Base-by-base conservation (phyloP, 2,329 filamentous ascomycete species). In the Akanthomyces muscarius region DNA sequence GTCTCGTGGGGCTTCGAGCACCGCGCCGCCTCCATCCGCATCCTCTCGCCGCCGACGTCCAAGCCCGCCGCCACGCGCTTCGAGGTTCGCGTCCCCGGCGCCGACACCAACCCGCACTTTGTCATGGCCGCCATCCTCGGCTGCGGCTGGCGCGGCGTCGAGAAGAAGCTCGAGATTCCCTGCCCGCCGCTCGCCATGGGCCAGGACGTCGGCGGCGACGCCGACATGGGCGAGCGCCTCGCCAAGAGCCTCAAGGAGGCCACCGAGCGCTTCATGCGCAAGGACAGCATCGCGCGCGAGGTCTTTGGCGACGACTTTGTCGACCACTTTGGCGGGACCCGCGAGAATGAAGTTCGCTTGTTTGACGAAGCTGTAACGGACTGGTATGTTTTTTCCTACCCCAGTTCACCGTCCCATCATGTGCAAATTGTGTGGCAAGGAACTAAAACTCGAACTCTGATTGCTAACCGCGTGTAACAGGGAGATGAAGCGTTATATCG, bases 321-420 rank as follows among this genome's bases (percentile, higher is more conserved):
- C 3, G 93, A 98, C 18, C 95, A 98, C 75, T 99, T 89, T 78
- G 91, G 89, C 14, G 95, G 95, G 18, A 97, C 94, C 21, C 85
- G 95, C 67, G 89, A 96, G 74, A 93, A 99, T 76, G 95, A 99
- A 77, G 84, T 95, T 64, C 81, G 90, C 65, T 77, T 97, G 23
- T 99, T 91, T 89, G 93, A 98, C 70, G 94, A 98, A 75, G 93
- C 93, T 2, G 94, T 98, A 6, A 98, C 95, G 23, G 95, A 98
- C 75, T 98, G 94, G 92, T 94, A 82, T 75, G 89, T 87, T 30
- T 36, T 36, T 21, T 21, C n/a, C n/a, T 14, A 41, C 38, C 44
- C 50, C 41, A 54, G 8, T 14, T 4, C 14, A 21, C 54, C 28
- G 28, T 30, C 28, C 28, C 4, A 23, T 25, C 23, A 14, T 45